Evolutionary conservation across 345 rosid genomes (phyloP).

Genomic region (Melaleuca quinquenervia): DNA sequence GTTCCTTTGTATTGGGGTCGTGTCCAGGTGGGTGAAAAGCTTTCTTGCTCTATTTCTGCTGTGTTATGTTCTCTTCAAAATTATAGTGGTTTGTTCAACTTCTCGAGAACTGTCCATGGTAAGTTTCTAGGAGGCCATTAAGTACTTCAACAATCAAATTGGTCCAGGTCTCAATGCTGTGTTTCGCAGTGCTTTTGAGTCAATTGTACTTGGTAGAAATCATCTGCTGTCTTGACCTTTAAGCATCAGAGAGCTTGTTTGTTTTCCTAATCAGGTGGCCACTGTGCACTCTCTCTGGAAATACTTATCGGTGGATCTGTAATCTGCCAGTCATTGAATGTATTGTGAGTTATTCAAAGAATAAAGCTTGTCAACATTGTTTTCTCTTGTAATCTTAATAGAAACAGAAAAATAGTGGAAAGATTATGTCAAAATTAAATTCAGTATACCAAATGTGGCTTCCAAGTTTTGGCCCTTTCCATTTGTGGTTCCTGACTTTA

Average conservation of each 20-base stretch:
- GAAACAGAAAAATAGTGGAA: background rate
- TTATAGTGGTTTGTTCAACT: background rate
- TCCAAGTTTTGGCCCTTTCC: background rate
- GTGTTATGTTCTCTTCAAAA: background rate
- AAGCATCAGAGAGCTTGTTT: background rate
- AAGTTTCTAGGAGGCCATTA: background rate
- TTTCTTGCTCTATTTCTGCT: background rate
- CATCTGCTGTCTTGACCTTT: background rate
- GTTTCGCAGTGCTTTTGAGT: background rate
- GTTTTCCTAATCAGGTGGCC: background rate
- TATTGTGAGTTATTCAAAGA: background rate
- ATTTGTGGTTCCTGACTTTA: background rate
- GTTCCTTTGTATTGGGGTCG: conserved; percentile 70
- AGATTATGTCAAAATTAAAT: background rate
- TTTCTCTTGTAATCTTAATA: background rate
- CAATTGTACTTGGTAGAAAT: background rate
- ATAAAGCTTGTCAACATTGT: background rate
- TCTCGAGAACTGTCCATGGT: background rate
- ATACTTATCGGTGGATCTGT: background rate
- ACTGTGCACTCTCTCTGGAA: background rate
- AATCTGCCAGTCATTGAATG: background rate
- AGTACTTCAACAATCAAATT: background rate
- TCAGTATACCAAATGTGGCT: background rate
- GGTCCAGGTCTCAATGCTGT: background rate
- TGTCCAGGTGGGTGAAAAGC: conserved; percentile 38